Evolutionary conservation across 169 alveolate species (phyloP), one percentile per base, ranked within the genome.

Genomic region (Eimeria tenella): DNA sequence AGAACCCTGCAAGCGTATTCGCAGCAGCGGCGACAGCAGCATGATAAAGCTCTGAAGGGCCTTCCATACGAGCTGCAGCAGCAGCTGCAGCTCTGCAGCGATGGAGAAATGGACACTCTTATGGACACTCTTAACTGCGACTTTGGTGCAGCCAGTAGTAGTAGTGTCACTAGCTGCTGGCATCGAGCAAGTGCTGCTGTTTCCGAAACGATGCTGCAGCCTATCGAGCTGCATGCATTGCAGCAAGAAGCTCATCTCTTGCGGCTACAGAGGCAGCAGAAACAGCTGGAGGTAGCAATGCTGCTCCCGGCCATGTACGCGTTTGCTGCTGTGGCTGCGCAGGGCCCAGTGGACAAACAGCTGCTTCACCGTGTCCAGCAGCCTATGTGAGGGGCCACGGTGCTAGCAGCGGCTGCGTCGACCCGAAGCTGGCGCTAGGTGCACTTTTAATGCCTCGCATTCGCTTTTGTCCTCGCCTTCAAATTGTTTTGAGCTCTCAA

Each of bases 21-120:
- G 52, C 88, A 79, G 88, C 88, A 79, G 88, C 65, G 52, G 88
- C 88, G 50, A 68, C 71, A 9, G 71, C 88, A 79, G 88, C 88
- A 79, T 50, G n/a, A 21, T 23, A 9, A 55, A 10, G 88, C 88
- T 7, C 5, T 79, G 65, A 55, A 6, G 55, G 53, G 71, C 19
- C 71, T 79, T 19, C 70, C 88, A 9, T 15, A 0, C 3, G 88
- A 79, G 15, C 88, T 79, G 53, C 88, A 55, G 71, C 88, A 79
- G 88, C 88, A 79, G 70, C 88, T 79, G 21, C 88, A 52, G 53
- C 88, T 11, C n/a, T 23, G 9, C 31, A 17, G 11, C 77, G n/a
- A 13, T 11, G 49, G 42, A 68, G 77, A 11, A 11, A 13, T 13
- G 13, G 77, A 13, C 31, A 13, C 31, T 13, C 21, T 10, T 13